phyloP scores from a whole-genome alignment of 352 stramenopile species.

The Sclerospora graminicola region DNA sequence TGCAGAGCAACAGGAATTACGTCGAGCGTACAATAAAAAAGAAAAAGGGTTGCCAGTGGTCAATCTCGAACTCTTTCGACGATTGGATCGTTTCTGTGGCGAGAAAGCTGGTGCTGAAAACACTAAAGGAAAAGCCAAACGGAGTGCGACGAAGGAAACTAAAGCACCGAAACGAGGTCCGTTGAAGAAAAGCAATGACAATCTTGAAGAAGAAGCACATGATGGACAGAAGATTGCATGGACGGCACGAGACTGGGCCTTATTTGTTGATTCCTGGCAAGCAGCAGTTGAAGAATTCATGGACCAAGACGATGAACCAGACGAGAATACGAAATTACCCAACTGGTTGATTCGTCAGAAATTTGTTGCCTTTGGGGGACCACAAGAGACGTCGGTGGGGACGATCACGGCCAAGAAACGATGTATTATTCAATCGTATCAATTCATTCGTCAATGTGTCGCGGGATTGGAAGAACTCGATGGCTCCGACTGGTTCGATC shows the following conservation, averaged over 20 bases:
- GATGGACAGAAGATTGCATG: conserved; percentile 9
- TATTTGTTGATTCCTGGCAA: conserved; percentile 27
- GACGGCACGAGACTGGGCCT: conserved; percentile 15
- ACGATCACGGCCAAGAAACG: conserved; percentile 30
- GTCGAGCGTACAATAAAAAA: conserved; percentile 14
- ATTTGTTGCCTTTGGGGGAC: conserved; percentile 21
- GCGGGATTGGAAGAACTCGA: conserved; percentile 14
- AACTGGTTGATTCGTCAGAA: conserved; percentile 35
- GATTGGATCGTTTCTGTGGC: conserved; percentile 19
- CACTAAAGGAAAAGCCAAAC: conserved; percentile 4
- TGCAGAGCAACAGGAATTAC: conserved; percentile 19
- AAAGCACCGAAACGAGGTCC: conserved; percentile 4
- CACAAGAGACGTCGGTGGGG: conserved; percentile 19
- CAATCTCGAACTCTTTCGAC: conserved; percentile 14
- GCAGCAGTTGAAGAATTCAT: conserved; percentile 28
- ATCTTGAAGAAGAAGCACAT: conserved; percentile 4
- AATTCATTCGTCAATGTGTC: conserved; percentile 27
- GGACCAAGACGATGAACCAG: conserved; percentile 15
- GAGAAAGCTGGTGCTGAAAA: neutral
- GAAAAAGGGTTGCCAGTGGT: conserved; percentile 22
- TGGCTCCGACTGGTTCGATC: conserved; percentile 25
- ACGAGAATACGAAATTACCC: conserved; percentile 29
- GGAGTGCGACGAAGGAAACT: neutral
- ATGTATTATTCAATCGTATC: conserved; percentile 24
- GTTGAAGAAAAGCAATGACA: conserved; percentile 6